Base-by-base conservation (phyloP, 805 yeast species). In the Cyberlindnera xishuangbannaensis region DNA sequence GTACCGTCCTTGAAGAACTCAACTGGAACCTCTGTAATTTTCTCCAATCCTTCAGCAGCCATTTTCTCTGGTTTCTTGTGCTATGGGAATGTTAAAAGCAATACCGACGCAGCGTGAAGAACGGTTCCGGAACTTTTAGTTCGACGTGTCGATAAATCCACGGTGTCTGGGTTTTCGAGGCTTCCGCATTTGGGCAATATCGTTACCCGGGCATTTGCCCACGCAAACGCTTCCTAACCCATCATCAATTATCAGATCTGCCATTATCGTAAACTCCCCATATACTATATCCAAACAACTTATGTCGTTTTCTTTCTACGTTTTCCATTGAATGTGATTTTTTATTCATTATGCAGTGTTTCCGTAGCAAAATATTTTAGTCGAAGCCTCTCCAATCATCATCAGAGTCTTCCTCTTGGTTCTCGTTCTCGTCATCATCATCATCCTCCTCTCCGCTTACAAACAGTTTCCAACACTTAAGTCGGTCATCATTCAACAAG, bases 1-100 rank as follows among this genome's bases (percentile, higher is more conserved):
- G 80, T 64, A 44, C 97, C 96, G 53, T 92, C 97, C 64, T 78
- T 84, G 64, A 87, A 67, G 68, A 90, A 86, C 58, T 86, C 96
- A 44, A 78, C 72, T 51, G 97, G 96, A 41, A 84, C 81, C 59
- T 88, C 95, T 25, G 86, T 71, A 39, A 83, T 53, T 59, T 81
- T 83, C 59, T 83, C 94, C 54, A 78, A 67, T 49, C 78, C 78
- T 56, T 74, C 79, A 51, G 73, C 72, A 34, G 61, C 61, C 61
- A 56, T 56, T 31, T 37, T 44, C 18, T 13, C 22, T 19, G 22
- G n/a, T n/a, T n/a, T n/a, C n/a, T n/a, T n/a, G n/a, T n/a, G n/a
- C n/a, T n/a, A n/a, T n/a, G n/a, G n/a, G n/a, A n/a, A n/a, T n/a
- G n/a, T n/a, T n/a, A n/a, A n/a, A n/a, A n/a, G n/a, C n/a, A n/a